phyloP scores from a whole-genome alignment of 2,329 filamentous ascomycete species.

The Capronia epimyces region DNA sequence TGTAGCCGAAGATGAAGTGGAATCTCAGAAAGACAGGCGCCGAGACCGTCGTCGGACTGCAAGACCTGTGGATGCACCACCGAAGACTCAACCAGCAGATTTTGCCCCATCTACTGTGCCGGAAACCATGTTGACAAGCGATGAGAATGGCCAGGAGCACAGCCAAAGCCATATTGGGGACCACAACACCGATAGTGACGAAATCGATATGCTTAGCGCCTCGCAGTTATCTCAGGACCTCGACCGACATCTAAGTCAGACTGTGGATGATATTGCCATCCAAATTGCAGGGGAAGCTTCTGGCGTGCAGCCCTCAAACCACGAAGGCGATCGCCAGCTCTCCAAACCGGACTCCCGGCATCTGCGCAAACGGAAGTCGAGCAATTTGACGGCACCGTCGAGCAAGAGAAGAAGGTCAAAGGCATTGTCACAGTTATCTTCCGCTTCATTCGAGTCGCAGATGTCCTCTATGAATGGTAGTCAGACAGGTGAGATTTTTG shows the following conservation, averaged over 20 bases:
- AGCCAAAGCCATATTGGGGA: background rate
- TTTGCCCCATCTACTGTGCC: conserved; percentile 3
- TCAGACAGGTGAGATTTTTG: conserved; percentile 6
- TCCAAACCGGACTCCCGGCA: background rate
- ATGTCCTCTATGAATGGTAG: background rate
- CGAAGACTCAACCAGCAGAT: background rate
- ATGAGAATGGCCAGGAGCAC: background rate
- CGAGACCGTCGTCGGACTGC: background rate
- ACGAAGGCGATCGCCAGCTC: background rate
- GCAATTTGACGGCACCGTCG: background rate
- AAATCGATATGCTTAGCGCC: conserved; percentile 41
- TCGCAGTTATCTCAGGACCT: conserved; percentile 44
- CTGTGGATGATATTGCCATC: background rate
- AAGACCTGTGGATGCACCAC: background rate
- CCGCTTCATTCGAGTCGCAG: conserved; percentile 1
- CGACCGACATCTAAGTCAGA: conserved; percentile 27
- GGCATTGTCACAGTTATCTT: conserved; percentile 6
- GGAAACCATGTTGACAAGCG: background rate
- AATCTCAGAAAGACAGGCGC: background rate
- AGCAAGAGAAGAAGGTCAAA: conserved; percentile 16
- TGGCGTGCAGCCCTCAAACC: background rate
- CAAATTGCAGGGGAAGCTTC: background rate
- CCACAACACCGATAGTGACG: conserved; percentile 34
- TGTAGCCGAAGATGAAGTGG: background rate
- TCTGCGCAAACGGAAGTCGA: conserved; percentile 19